Evolutionary conservation across 208 protist genomes (phyloP).

Genomic region (Leishmania braziliensis): DNA sequence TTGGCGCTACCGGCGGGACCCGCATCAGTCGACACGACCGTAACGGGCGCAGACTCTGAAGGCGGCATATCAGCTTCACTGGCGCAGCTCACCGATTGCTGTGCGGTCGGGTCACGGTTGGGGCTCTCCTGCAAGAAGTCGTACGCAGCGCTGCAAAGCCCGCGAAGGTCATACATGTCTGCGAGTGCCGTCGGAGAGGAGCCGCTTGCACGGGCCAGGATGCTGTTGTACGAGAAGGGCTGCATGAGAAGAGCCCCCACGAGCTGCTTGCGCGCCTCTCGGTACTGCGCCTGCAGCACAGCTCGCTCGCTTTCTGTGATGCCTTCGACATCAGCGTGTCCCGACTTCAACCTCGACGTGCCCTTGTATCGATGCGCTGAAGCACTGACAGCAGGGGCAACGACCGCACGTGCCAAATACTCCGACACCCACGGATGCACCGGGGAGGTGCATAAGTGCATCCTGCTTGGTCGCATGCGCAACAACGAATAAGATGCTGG

Average conservation of each 20-base stretch:
- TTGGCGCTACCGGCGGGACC: neutral
- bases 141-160: neutral
- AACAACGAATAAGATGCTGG: neutral
- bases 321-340: neutral
- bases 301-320: neutral
- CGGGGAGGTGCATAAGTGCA: neutral
- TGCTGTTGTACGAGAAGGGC: conserved; percentile 10
- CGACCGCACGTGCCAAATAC: neutral
- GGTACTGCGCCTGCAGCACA: neutral
- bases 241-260: neutral
- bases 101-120: neutral
- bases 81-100: neutral
- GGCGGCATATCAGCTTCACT: neutral
- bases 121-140: neutral
- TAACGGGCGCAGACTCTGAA: neutral
- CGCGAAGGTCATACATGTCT: conserved; percentile 2
- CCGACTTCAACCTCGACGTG: neutral
- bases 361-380: neutral
- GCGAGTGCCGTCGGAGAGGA: neutral
- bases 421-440: conserved; percentile 2
- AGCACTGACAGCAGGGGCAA: neutral
- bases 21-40: neutral
- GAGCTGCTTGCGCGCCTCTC: neutral
- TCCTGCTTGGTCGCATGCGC: neutral
- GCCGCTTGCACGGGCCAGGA: neutral